Evolutionary conservation across 371 early-diverging fungal genomes (phyloP).

Genomic region (Mucor sp.): DNA sequence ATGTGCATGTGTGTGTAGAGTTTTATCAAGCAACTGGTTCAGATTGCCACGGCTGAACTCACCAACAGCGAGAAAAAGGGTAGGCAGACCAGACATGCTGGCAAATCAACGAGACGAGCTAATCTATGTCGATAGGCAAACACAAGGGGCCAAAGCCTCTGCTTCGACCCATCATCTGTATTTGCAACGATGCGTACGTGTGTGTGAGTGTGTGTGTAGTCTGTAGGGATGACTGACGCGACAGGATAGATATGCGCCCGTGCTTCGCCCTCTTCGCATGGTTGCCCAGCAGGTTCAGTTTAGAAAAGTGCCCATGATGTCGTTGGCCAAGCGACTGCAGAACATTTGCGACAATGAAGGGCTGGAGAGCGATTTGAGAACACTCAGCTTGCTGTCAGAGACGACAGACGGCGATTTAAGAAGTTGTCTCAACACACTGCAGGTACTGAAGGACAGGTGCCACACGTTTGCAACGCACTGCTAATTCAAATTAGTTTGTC

Average conservation of each 20-base stretch:
- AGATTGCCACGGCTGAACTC: constrained; percentile 39
- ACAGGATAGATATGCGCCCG: constrained; percentile 75
- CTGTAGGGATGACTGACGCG: not conserved
- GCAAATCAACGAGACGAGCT: no score
- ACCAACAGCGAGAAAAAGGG: constrained; percentile 19
- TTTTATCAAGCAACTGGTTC: constrained; percentile 76
- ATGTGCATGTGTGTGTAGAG: constrained; percentile 46
- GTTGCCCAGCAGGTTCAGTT: constrained; percentile 77
- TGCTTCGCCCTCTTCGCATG: constrained; percentile 80
- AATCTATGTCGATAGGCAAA: constrained; percentile 15
- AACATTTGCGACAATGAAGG: constrained; percentile 84
- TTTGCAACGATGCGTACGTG: constrained; percentile 94
- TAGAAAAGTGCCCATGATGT: constrained; percentile 64
- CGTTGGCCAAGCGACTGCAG: constrained; percentile 75
- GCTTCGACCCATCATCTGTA: constrained; percentile 94
- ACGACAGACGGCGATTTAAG: constrained; percentile 86
- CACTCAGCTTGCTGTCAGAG: constrained; percentile 76
- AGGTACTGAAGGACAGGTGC: constrained; percentile 55
- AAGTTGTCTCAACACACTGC: constrained; percentile 85
- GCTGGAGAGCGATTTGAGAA: constrained; percentile 72
- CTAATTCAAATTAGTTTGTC: constrained; percentile 36
- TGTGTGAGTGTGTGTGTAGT: not conserved
- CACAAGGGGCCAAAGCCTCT: constrained; percentile 48
- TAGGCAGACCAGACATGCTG: not conserved
- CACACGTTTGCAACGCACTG: not conserved